Base-by-base conservation (phyloP, 139 green algal species). In the Tetradesmus obliquus region DNA sequence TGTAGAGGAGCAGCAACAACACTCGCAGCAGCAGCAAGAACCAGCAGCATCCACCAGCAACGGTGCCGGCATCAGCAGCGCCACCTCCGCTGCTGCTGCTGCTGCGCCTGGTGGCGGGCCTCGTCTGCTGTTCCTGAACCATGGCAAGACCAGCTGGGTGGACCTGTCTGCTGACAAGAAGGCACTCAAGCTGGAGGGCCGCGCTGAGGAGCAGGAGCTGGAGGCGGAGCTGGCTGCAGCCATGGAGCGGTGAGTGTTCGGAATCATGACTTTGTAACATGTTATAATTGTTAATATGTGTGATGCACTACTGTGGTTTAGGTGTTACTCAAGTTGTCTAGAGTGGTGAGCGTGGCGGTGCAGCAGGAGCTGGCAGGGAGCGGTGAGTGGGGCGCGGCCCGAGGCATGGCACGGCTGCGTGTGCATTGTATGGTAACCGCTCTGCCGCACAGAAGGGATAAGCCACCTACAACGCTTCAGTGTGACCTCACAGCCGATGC, bases 91-190 rank as follows among this genome's bases (percentile, higher is more conserved):
- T 45, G 55, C 54, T 60, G 45, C 69, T 71, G 87, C 87, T 66
- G 45, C 85, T 55, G 86, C 62, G 60, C 55, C 58, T 24, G 10
- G 17, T 9, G 86, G 82, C 20, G 89, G 84, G 2, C 90, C 93
- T 10, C 87, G 74, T 2, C 32, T 95, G 45, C 62, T 94, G 80
- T 94, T 98, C 51, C 82, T 97, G 12, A 95, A 97, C 81, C 96
- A 97, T 79, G 79, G 51, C n/a, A 94, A 96, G 84, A 85, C 91
- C 51, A 92, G 82, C 24, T 97, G 79, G 24, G 88, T 97, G 13
- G 95, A 98, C 90, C 87, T 98, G 80, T 94, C 94, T 55, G 88
- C 80, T 82, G 94, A 95, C 84, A 80, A 87, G 71, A 92, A 89
- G 53, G 83, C 55, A 12, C 60, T 87, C 53, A 91, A 92, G 62